Evolutionary conservation across 768 basidiomycete genomes (phyloP).

Genomic region (Trametes punicea): DNA sequence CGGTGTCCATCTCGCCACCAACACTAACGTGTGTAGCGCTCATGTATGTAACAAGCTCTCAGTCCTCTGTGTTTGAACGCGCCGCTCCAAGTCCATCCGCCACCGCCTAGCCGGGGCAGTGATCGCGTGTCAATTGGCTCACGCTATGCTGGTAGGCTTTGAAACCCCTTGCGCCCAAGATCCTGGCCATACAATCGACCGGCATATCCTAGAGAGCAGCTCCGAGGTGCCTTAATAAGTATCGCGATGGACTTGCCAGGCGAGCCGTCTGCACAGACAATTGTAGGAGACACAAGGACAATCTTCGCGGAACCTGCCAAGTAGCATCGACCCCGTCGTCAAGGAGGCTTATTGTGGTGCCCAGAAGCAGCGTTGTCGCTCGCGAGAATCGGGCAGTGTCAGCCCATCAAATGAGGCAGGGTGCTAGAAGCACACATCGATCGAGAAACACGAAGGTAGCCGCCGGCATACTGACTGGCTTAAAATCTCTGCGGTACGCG

Average conservation of each 20-base stretch:
- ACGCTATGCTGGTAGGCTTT: too few species aligned
- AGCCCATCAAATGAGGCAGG: not conserved
- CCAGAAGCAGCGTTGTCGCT: not conserved
- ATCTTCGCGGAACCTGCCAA: not conserved
- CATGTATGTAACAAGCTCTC: not conserved
- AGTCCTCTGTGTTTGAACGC: not conserved
- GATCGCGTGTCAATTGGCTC: too few species aligned
- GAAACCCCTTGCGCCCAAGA: too few species aligned
- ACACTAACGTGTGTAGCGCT: not conserved
- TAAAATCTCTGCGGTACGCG: not conserved
- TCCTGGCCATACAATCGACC: too few species aligned
- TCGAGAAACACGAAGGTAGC: not conserved
- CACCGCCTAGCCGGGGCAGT: too few species aligned
- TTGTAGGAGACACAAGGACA: not conserved
- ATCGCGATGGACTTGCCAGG: not conserved
- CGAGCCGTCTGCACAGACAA: not conserved
- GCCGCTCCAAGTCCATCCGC: not conserved
- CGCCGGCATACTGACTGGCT: not conserved
- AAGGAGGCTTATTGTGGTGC: constrained; percentile 14
- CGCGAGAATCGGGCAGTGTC: not conserved
- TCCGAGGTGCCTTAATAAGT: not conserved
- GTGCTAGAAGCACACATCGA: not conserved
- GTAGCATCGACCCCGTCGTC: constrained; percentile 10
- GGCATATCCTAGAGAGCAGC: too few species aligned
- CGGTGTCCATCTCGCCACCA: not conserved